Evolutionary conservation across 2,329 filamentous ascomycete genomes (phyloP).

Genomic region (Exophiala xenobiotica): DNA sequence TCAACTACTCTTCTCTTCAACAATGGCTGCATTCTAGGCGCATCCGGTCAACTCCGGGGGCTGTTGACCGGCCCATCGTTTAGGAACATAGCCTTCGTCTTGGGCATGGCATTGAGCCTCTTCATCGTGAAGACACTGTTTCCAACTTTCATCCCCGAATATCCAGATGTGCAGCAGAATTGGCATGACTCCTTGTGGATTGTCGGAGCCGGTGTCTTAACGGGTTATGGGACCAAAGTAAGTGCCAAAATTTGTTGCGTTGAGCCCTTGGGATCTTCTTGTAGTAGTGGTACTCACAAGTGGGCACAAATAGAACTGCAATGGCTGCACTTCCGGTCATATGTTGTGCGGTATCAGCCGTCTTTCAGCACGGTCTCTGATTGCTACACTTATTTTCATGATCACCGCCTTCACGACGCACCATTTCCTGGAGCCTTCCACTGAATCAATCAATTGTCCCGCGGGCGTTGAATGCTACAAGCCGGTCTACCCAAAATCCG

Average conservation of each 20-base stretch:
- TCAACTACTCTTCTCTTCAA: background rate
- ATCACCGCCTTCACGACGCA: background rate
- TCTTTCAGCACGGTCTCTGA: background rate
- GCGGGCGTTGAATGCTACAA: background rate
- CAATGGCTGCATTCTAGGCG: background rate
- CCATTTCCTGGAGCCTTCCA: background rate
- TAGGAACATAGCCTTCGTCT: background rate
- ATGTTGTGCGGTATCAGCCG: background rate
- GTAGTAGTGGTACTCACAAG: background rate
- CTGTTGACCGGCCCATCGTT: background rate
- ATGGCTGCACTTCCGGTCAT: background rate
- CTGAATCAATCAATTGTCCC: background rate
- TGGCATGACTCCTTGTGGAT: background rate
- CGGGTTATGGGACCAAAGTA: background rate
- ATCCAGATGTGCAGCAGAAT: background rate
- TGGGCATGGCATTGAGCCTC: background rate
- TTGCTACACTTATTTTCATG: background rate
- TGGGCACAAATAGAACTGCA: background rate
- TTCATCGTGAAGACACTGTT: background rate
- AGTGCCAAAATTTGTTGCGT: background rate
- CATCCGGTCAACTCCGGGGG: background rate
- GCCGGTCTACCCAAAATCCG: background rate
- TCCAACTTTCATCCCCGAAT: background rate
- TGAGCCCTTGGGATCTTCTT: background rate
- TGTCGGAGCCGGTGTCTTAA: background rate